Evolutionary conservation across 108 stramenopile genomes (phyloP), one percentile per base, ranked within the genome.

Genomic region (Skeletonema potamos): DNA sequence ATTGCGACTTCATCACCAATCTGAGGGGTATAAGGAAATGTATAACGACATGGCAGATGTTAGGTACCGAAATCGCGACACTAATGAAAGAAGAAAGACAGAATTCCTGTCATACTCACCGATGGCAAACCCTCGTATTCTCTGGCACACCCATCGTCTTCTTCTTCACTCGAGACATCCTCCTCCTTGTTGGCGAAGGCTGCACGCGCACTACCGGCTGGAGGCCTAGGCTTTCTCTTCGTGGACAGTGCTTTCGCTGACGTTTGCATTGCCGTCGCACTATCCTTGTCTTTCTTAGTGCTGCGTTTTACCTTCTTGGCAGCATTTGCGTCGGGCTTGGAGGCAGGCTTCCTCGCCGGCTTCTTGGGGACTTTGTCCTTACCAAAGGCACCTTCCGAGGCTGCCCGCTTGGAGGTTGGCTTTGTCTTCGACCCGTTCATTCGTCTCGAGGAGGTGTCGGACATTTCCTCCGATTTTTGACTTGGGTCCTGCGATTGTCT

Each of bases 1-100:
- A 77, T 77, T 51, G 76, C 76, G 33, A 77, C 61, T 70, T 70
- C 69, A 66, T 77, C 76, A 20, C 69, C 76, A 57, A 77, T 41
- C 76, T 77, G 48, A 51, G 39, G 15, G 2, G 3, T 11, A 41
- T 15, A 41, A n/a, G 22, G 22, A 8, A 8, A 2, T 24, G 8
- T 51, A 48, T 6, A 15, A 41, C 7, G 46, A 48, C 18, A 24
- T 41, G 48, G 6, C 3, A 51, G 48, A 51, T 51, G 48, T 51
- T 41, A 15, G 36, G n/a, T n/a, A n/a, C 12, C 44, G 18, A 15
- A 15, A 24, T 24, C 6, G 48, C 20, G 48, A 41, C 39, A 41
- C 10, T 22, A 3, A 20, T 22, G 15, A 51, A 46, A 51, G 22
- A 8, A 51, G 48, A 51, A 51, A 4, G 22, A 24, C 0, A 2